Base-by-base conservation (phyloP, 2,329 filamentous ascomycete genomes). In the Colletotrichum agaves region DNA sequence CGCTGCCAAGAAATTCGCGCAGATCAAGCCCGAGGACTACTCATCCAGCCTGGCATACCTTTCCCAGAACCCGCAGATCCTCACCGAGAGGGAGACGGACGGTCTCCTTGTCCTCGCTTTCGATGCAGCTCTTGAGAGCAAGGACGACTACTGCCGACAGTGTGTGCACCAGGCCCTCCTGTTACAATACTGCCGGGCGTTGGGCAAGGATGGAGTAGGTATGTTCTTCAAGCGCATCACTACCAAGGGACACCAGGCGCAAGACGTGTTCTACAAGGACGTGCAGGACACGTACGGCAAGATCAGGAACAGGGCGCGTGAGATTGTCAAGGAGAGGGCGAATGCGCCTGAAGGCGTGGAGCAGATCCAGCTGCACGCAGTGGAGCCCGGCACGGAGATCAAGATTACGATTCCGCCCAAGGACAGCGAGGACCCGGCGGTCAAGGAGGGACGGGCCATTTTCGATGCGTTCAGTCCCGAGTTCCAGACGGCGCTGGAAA, bases 181-280 rank as follows among this genome's bases (percentile, higher is more conserved):
- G 12, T 82, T 99, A 44, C 96, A 99, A 78, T 99, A 99, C 83
- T 99, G 96, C 81, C 89, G 95, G 10, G 91, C 93, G 46, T 85
- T 99, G 6, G 94, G 95, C 69, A 89, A 88, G 71, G 93, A 98
- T 74, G 95, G 95, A 21, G 94, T 98, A 8, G 87, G 89, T 5
- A 82, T 98, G 33, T 99, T 99, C 85, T 99, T 99, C 87, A 97
- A 96, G 82, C 91, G 95, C 65, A 94, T 99, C 78, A 96, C 92
- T 21, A 97, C 92, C 3, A 89, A 89, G 73, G 93, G 91, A 35
- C 95, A 99, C 80, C 91, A 97, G 80, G 97, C 96, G 6, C 90
- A 92, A 74, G 93, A 93, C 49, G 87, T 98, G 49, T 99, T 99
- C 83, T 89, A 88, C 77, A 95, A 97, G 78, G 96, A 99, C 77